These are phyloP conservation scores for Pisolithus orientalis DNA, from an alignment of 768 basidiomycete species.

Conservation along the genomic window DNA sequence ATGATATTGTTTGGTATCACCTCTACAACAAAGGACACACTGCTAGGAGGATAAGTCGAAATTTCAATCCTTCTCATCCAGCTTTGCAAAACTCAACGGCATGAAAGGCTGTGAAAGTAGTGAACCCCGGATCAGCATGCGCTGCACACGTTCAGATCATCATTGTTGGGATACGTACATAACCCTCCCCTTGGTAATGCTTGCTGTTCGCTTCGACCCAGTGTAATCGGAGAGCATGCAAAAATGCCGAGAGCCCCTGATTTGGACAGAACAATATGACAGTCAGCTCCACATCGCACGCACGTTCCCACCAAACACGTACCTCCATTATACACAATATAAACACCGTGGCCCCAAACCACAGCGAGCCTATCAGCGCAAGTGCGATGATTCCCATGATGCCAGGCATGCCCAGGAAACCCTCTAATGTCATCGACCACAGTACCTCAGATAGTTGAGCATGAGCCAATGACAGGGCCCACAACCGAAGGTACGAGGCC, in stretches of 20 bases:
- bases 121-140: constrained; percentile 19
- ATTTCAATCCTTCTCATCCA: constrained; percentile 32
- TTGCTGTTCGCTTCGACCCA: constrained; percentile 99
- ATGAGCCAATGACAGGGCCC: constrained; percentile 97
- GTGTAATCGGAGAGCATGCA: constrained; percentile 93
- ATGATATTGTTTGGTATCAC: constrained; percentile 8
- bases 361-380: constrained; percentile 50
- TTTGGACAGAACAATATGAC: constrained; percentile 3
- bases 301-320: constrained; percentile 24
- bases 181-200: constrained; percentile 85
- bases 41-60: constrained; percentile 10
- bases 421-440: constrained; percentile 80
- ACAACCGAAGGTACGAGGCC: constrained; percentile 86
- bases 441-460: constrained; percentile 94
- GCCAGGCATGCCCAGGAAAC: constrained; percentile 53
- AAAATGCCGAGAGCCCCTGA: constrained; percentile 89
- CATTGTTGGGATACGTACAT: constrained; percentile 50
- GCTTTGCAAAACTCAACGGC: constrained; percentile 41
- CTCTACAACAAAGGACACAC: constrained; percentile 14
- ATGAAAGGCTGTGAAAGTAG: constrained; percentile 36
- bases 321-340: constrained; percentile 97
- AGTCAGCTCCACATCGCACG: constrained; percentile 6
- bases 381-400: constrained; percentile 55
- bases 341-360: constrained; percentile 72
- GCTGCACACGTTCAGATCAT: constrained; percentile 16